Conservation (phyloP, 306 rosid genomes). For the Astragalus membranaceus region DNA sequence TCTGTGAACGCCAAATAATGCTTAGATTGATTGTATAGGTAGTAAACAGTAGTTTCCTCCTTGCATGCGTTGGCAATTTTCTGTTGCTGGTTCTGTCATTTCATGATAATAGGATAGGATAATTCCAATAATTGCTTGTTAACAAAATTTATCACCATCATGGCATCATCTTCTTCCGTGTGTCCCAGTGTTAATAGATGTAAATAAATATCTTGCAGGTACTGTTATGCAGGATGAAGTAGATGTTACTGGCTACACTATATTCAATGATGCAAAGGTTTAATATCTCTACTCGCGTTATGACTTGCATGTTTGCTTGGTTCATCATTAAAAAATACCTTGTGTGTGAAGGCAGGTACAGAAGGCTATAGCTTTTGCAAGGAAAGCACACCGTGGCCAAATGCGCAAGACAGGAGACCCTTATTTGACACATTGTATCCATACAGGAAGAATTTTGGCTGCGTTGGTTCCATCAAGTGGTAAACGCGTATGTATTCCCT, state of each 20-base stretch:
- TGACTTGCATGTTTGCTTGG: constrained; percentile 13
- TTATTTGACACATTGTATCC: constrained; percentile 84
- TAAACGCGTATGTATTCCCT: constrained; percentile 50
- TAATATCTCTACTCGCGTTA: constrained; percentile 25
- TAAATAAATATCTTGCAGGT: constrained; percentile 44
- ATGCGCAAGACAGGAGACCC: constrained; percentile 89
- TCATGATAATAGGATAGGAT: constrained; percentile 6
- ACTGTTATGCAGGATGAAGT: constrained; percentile 77
- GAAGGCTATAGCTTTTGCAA: constrained; percentile 86
- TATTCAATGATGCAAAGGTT: constrained; percentile 80
- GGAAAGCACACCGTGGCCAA: constrained; percentile 87
- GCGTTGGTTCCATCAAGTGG: constrained; percentile 88
- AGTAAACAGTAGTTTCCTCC: background rate
- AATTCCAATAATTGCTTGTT: too few species aligned
- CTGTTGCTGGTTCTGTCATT: background rate
- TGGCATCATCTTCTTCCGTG: background rate
- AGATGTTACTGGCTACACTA: constrained; percentile 77
- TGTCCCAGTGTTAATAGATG: background rate
- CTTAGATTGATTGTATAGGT: background rate
- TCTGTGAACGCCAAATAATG: background rate
- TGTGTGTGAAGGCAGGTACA: constrained; percentile 93
- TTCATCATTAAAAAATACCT: constrained; percentile 46
- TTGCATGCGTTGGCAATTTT: background rate
- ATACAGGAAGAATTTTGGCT: constrained; percentile 88
- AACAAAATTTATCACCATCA: too few species aligned